Evolutionary conservation across 2,329 filamentous ascomycete genomes (phyloP).

Genomic region (Aspergillus costaricaensis): DNA sequence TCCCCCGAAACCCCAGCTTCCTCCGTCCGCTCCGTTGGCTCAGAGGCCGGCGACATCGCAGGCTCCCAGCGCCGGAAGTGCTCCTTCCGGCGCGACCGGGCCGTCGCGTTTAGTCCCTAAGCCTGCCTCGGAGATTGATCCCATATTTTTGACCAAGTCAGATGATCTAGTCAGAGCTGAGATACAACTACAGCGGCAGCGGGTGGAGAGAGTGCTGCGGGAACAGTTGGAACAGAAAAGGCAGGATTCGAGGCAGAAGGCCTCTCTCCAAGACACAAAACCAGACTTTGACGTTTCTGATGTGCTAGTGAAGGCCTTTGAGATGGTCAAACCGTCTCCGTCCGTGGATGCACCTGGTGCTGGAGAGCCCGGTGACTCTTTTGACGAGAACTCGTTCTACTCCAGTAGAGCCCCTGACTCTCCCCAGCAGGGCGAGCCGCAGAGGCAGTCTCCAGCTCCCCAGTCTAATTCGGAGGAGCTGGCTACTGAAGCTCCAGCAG

Average conservation of each 20-base stretch:
- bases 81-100: constrained; percentile 24
- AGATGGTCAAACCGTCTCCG: constrained; percentile 70
- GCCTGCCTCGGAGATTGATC: constrained; percentile 71
- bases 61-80: constrained; percentile 21
- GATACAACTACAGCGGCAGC: constrained; percentile 74
- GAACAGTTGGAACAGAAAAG: constrained; percentile 73
- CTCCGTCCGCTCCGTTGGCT: constrained; percentile 21
- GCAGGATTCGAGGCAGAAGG: constrained; percentile 51
- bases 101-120: constrained; percentile 46
- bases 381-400: constrained; percentile 94
- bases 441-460: constrained; percentile 32
- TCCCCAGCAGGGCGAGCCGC: constrained; percentile 49
- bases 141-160: constrained; percentile 82
- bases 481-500: constrained; percentile 37
- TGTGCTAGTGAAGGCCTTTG: constrained; percentile 70
- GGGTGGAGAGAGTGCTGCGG: constrained; percentile 74
- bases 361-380: constrained; percentile 73
- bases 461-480: constrained; percentile 34
- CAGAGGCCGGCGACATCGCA: constrained; percentile 24
- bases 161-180: constrained; percentile 82
- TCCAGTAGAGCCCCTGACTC: constrained; percentile 88
- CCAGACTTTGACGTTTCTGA: constrained; percentile 71
- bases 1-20: constrained; percentile 19
- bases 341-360: constrained; percentile 55
- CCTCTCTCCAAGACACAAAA: constrained; percentile 54